A percentile compares a stretch with the other conserved stretches of the same genome.
These are phyloP conservation scores for Candolleomyces eurysporus DNA, from an alignment of 768 basidiomycete genomes.

Conservation along the genomic window DNA sequence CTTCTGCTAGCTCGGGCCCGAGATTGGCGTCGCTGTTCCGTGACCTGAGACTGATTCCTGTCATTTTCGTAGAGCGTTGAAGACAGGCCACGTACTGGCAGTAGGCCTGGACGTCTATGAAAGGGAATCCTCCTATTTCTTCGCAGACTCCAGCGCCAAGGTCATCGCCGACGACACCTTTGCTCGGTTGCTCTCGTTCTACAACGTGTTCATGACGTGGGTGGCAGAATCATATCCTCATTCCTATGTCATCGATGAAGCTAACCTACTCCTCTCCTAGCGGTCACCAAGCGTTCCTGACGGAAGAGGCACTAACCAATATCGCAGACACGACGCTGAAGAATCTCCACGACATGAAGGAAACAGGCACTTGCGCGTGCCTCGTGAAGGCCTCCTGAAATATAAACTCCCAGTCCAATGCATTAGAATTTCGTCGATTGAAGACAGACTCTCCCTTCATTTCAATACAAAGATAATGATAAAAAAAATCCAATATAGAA, in stretches of 20 bases:
- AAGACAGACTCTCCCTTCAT: not conserved
- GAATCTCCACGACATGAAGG: conserved; percentile 32
- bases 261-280: conserved; percentile 15
- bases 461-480: not conserved
- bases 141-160: conserved; percentile 40
- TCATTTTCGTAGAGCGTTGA: conserved; percentile 27
- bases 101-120: conserved; percentile 46
- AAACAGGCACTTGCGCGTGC: conserved; percentile 29
- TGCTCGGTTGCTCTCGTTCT: conserved; percentile 43
- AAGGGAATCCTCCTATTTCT: conserved; percentile 40
- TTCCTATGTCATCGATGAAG: not conserved
- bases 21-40: not conserved
- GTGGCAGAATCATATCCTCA: not conserved
- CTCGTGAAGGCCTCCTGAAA: conserved; percentile 13
- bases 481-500: not conserved
- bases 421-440: too few relatives aligned
- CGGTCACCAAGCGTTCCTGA: conserved; percentile 44
- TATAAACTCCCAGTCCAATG: not conserved
- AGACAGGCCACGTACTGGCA: conserved; percentile 37
- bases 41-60: not conserved
- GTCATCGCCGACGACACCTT: conserved; percentile 45
- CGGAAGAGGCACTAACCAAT: conserved; percentile 36
- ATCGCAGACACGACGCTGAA: conserved; percentile 39
- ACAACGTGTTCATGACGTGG: conserved; percentile 46
- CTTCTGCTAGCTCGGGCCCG: not conserved